A percentile compares a stretch with the other conserved stretches of the same genome.
phyloP scores from a whole-genome alignment of 768 basidiomycete species.

The Lanmaoa rubissima region DNA sequence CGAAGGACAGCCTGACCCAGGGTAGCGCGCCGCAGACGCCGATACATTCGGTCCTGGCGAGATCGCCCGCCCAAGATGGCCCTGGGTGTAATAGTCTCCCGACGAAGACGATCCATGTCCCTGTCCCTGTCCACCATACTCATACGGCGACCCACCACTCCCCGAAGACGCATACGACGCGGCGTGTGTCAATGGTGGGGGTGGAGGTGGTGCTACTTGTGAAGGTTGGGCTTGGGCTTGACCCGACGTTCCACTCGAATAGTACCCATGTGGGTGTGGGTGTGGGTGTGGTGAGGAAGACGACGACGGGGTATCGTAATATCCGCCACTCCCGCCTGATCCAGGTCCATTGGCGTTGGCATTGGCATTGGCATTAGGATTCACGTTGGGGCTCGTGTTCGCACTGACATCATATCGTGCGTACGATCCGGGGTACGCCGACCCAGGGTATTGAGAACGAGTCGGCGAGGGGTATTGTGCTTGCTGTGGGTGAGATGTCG shows the following conservation, averaged over 20 bases:
- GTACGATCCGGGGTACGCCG: constrained; percentile 29
- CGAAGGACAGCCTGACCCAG: constrained; percentile 3
- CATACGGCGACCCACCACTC: constrained; percentile 23
- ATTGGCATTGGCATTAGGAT: constrained; percentile 4
- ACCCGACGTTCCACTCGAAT: constrained; percentile 16
- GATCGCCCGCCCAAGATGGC: constrained; percentile 16
- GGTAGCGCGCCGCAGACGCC: constrained; percentile 16
- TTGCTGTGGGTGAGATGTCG: constrained; percentile 20
- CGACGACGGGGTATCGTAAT: constrained; percentile 27
- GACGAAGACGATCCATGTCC: constrained; percentile 20
- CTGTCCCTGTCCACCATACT: constrained; percentile 22
- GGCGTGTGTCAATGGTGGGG: constrained; percentile 20
- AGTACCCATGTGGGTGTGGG: constrained; percentile 21
- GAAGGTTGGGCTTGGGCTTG: constrained; percentile 19
- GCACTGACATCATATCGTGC: constrained; percentile 30
- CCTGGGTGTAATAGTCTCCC: constrained; percentile 25
- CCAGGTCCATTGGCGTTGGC: constrained; percentile 9
- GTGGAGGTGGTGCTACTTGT: constrained; percentile 14
- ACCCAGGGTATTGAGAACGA: constrained; percentile 25
- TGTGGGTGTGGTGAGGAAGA: constrained; percentile 19
- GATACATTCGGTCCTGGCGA: constrained; percentile 21
- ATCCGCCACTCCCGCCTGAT: constrained; percentile 13
- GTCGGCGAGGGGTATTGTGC: constrained; percentile 26
- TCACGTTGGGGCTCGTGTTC: constrained; percentile 16
- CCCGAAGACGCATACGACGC: constrained; percentile 24